Evolutionary conservation across 768 basidiomycete genomes (phyloP), one percentile per base, ranked within the genome.

Genomic region (Collybia mongolica): DNA sequence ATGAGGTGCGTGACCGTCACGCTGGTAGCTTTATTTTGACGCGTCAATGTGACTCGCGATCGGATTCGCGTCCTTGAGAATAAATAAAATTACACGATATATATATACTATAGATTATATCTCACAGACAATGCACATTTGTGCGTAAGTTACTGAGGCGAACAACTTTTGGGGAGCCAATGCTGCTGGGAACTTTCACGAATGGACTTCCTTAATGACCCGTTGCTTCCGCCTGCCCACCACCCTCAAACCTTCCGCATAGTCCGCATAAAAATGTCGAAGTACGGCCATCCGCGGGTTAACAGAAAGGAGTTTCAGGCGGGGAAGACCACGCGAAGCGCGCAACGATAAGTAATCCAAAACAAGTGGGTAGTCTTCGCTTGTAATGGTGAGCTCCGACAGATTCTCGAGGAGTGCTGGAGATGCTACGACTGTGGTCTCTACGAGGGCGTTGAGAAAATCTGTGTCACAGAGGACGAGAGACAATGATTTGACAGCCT

Each of bases 271-370:
- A 29, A 56, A 52, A 28, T 47, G 57, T 11, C 53, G 52, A n/a
- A 59, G 50, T 6, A 54, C 28, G 17, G 55, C 45, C 48, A 59
- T 50, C 47, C 41, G 39, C 11, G 53, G 45, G 38, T 59, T 59
- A 6, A 59, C 55, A 2, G 51, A 54, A 36, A 59, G 47, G 15
- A 29, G 24, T 35, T 44, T 46, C 42, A 59, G 39, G 9, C 37
- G 52, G 15, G 50, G 53, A 17, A 59, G 37, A 3, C 48, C 53
- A 12, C 58, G 52, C 12, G 39, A 45, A 23, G 50, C 35, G 6
- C 58, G 54, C 23, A 54, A 42, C 6, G 39, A 38, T n/a, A 59
- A 32, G 35, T 56, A 54, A 19, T 54, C 47, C 9, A 59, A 39
- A 18, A 59, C 50, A 28, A 48, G 22, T 2, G 45, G 37, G 45